Base-by-base conservation (phyloP, 2,329 filamentous ascomycete species). In the Thelonectria rubi region DNA sequence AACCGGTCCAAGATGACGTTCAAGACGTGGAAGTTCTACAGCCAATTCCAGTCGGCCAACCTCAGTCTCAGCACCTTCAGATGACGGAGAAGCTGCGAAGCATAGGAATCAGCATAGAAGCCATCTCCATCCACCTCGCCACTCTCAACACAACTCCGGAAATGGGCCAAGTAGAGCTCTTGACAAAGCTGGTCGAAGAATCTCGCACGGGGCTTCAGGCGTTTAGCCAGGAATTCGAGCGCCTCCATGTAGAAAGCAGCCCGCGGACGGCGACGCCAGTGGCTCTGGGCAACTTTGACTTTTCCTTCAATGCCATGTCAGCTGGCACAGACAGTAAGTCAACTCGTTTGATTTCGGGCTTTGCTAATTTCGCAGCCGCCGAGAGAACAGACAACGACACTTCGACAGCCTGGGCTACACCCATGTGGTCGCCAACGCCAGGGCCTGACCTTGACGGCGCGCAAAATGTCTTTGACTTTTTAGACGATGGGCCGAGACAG, bases 121-220 rank as follows among this genome's bases (percentile, higher is more conserved):
- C 55, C n/a, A 55, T 62, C 49, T 39, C 30, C 10, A 32, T 24
- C 37, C 59, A 62, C 45, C 30, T 62, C 14, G 18, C 54, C 34
- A 54, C 46, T 1, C 37, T 58, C 26, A 45, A 51, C 37, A 43
- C 49, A 9, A 9, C 55, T 2, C n/a, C 30, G 9, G 10, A 52
- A 12, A 49, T 46, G 2, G 26, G 24, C 49, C 50, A 21, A 24
- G 21, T 5, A 49, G 58, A 34, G 21, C 37, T 46, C 8, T 17
- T 62, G 34, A 37, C 37, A 17, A 45, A 34, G 15, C 37, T 46
- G 10, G 51, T 53, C 6, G 26, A 50, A 5, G 49, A 58, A 18
- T 54, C 49, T 2, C 45, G 45, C 18, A 39, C 45, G 26, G 59
- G 55, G 30, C 48, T 58, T 4, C 42, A 50, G 15, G 17, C 12